These are phyloP conservation scores for Apiospora arundinis DNA, from an alignment of 2,329 filamentous ascomycete genomes.

Conservation along the genomic window DNA sequence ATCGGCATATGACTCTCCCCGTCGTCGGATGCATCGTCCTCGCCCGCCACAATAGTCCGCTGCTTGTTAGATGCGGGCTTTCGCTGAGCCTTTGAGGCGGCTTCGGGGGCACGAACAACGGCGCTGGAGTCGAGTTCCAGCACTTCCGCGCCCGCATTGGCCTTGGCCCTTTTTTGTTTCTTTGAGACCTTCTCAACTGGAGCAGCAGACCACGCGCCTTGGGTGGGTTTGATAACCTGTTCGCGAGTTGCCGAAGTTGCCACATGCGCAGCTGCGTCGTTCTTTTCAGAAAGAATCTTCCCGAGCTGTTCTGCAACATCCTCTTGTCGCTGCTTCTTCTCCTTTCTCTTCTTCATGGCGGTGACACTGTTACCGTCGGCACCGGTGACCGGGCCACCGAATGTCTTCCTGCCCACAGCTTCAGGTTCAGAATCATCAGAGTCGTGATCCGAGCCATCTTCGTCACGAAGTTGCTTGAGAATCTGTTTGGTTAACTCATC, in stretches of 20 bases:
- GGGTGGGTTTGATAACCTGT: conserved; percentile 38
- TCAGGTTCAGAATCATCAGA: conserved; percentile 58
- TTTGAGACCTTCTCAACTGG: conserved; percentile 32
- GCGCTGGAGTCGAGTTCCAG: conserved; percentile 39
- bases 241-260: conserved; percentile 6
- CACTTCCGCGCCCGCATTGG: conserved; percentile 31
- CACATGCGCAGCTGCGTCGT: not conserved
- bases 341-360: conserved; percentile 34
- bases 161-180: conserved; percentile 35
- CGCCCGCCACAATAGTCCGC: conserved; percentile 34
- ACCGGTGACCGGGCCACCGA: conserved; percentile 57
- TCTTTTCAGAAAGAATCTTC: conserved; percentile 16
- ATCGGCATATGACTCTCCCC: conserved; percentile 60
- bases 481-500: conserved; percentile 77
- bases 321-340: conserved; percentile 22
- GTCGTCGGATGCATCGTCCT: conserved; percentile 51
- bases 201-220: conserved; percentile 40
- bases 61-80: conserved; percentile 33
- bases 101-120: conserved; percentile 34
- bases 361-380: conserved; percentile 32
- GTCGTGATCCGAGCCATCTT: conserved; percentile 67
- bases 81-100: conserved; percentile 21
- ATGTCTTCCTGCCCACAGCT: conserved; percentile 73
- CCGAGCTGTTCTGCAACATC: conserved; percentile 19
- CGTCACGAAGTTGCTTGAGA: conserved; percentile 60